These are phyloP conservation scores for Kockovaella imperatae DNA, from an alignment of 768 basidiomycete species.

Conservation along the genomic window DNA sequence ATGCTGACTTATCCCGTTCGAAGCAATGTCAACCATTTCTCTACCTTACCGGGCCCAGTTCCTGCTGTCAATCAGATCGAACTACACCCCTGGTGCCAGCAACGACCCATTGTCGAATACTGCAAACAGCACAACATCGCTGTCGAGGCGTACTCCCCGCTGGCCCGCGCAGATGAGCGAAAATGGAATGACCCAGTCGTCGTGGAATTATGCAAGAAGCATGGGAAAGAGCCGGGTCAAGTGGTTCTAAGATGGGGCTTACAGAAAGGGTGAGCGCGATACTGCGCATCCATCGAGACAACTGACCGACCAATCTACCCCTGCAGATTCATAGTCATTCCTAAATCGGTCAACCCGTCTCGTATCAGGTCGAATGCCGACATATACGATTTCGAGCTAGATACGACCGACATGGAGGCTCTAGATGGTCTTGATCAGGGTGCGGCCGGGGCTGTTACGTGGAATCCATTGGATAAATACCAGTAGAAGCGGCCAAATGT, in stretches of 20 bases:
- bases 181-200: constrained; percentile 28
- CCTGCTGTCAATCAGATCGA: constrained; percentile 43
- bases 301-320: not conserved
- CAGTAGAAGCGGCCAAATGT: too few species aligned
- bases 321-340: constrained; percentile 70
- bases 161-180: constrained; percentile 51
- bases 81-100: constrained; percentile 59
- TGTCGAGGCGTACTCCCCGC: constrained; percentile 39
- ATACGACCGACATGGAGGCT: constrained; percentile 56
- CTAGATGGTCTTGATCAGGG: constrained; percentile 68
- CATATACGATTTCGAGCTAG: constrained; percentile 61
- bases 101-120: constrained; percentile 65
- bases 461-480: constrained; percentile 68
- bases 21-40: constrained; percentile 40
- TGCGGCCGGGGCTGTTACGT: constrained; percentile 63
- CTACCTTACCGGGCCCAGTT: constrained; percentile 25
- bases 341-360: constrained; percentile 64
- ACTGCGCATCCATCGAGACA: not conserved
- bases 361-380: constrained; percentile 51
- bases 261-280: constrained; percentile 47
- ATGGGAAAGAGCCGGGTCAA: constrained; percentile 44
- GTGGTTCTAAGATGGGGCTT: constrained; percentile 50
- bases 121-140: constrained; percentile 58
- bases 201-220: constrained; percentile 26
- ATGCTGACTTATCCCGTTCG: not conserved